These are phyloP conservation scores for Grigorovia humatica DNA, from an alignment of 805 yeast species.

Conservation along the genomic window DNA sequence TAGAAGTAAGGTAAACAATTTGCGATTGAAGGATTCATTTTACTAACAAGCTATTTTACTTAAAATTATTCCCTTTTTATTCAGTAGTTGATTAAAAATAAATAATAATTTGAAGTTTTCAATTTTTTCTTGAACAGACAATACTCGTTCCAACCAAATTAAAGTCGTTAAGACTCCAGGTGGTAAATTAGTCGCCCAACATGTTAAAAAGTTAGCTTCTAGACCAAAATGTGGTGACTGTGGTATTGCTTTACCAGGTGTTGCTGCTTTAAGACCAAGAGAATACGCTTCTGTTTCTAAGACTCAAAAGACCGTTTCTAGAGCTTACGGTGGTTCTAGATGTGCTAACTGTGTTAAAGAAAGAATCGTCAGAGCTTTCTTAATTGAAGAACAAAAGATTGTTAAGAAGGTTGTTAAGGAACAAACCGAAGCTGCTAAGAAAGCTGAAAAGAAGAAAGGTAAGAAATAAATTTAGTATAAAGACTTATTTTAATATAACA, in stretches of 20 bases:
- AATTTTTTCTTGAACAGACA: conserved; percentile 46
- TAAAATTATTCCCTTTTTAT: neutral
- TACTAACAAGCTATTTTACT: neutral
- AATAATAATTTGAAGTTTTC: neutral
- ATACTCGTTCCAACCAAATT: conserved; percentile 99
- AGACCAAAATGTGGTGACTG: conserved; percentile 86
- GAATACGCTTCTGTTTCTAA: conserved; percentile 89
- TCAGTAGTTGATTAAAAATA: neutral
- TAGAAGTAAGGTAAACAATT: no score
- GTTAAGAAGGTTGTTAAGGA: conserved; percentile 98
- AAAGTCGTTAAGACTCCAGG: conserved; percentile 99
- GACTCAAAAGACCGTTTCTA: conserved; percentile 95
- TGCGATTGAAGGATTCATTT: no score
- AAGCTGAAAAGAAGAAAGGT: conserved; percentile 33
- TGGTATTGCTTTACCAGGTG: conserved; percentile 73
- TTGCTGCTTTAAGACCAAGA: conserved; percentile 96
- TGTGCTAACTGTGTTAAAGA: conserved; percentile 98
- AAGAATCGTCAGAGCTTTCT: conserved; percentile 98
- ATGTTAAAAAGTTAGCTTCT: conserved; percentile 83
- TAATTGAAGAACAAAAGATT: conserved; percentile 98
- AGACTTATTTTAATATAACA: neutral
- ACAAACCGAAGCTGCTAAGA: conserved; percentile 81
- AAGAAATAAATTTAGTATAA: conserved; percentile 1
- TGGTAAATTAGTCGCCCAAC: conserved; percentile 96
- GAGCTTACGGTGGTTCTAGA: conserved; percentile 99